Conservation (phyloP, 179 eudicot genomes). For the Pouteria campechiana region DNA sequence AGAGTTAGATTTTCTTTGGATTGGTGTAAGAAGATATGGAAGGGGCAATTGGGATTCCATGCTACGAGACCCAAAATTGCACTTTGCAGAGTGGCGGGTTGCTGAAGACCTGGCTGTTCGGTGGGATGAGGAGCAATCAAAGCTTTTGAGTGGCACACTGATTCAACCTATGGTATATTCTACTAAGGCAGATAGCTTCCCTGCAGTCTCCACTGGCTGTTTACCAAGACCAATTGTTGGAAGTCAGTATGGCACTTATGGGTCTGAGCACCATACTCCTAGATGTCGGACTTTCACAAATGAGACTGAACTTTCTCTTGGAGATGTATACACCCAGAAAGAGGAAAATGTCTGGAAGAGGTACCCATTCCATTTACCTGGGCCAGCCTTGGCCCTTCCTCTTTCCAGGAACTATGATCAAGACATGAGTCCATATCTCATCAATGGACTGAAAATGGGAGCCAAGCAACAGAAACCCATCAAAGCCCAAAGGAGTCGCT, state of each 20-base stretch:
- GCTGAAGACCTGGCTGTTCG: conserved; percentile 40
- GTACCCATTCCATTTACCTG: conserved; percentile 1
- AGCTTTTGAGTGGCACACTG: conserved; percentile 19
- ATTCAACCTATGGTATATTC: conserved; percentile 12
- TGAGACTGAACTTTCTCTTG: conserved; percentile 37
- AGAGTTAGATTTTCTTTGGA: conserved; percentile 64
- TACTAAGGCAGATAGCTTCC: too few species aligned
- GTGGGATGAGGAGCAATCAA: conserved; percentile 46
- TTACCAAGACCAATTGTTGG: conserved; percentile 5
- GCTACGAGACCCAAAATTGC: conserved; percentile 46
- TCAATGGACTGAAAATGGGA: conserved; percentile 5
- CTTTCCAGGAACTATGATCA: too few species aligned
- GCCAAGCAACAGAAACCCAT: conserved; percentile 5
- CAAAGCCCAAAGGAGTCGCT: background rate
- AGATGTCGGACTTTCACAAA: too few species aligned
- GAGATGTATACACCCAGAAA: conserved; percentile 26
- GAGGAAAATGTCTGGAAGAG: too few species aligned
- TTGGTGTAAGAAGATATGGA: conserved; percentile 63
- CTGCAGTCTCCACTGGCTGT: too few species aligned
- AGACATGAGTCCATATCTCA: too few species aligned
- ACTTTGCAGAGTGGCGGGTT: conserved; percentile 42
- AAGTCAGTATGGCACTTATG: too few species aligned
- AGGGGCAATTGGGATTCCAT: conserved; percentile 60
- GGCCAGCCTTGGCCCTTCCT: too few species aligned
- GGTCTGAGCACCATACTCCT: too few species aligned